Evolutionary conservation across 2,329 filamentous ascomycete species (phyloP).

Genomic region (Aspergillus sp.): DNA sequence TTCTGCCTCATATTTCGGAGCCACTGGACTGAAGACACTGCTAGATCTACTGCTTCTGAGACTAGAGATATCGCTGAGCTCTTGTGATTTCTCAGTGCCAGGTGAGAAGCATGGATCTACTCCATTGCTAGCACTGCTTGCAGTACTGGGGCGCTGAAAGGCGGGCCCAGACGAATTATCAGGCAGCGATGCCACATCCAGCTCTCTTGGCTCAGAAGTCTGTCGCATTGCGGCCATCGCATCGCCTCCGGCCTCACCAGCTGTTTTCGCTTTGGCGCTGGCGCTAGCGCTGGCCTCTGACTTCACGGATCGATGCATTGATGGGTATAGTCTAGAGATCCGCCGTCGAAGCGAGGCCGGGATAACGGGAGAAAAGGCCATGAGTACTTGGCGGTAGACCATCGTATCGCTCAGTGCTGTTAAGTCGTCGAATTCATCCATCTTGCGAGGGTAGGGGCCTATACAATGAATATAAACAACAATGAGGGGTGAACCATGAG

Average conservation of each 20-base stretch:
- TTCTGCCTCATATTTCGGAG: constrained; percentile 30
- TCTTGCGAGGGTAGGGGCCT: neutral
- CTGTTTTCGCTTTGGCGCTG: constrained; percentile 2
- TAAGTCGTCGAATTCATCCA: constrained; percentile 4
- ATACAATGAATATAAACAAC: no score
- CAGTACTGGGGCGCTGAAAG: constrained; percentile 15
- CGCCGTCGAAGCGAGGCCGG: constrained; percentile 33
- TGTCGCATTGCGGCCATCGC: neutral
- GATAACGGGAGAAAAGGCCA: constrained; percentile 22
- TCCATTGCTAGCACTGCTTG: constrained; percentile 14
- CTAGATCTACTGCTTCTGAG: constrained; percentile 18
- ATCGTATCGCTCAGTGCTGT: constrained; percentile 13
- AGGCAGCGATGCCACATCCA: neutral
- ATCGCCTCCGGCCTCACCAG: neutral
- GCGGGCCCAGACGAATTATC: neutral
- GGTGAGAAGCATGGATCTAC: constrained; percentile 10
- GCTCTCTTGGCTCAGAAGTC: neutral
- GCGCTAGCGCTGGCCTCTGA: constrained; percentile 1
- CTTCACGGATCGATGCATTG: constrained; percentile 11
- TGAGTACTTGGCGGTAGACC: constrained; percentile 22
- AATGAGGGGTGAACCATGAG: neutral
- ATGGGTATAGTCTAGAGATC: constrained; percentile 27
- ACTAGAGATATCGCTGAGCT: constrained; percentile 23
- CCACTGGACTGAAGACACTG: constrained; percentile 13
- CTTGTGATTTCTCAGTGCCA: constrained; percentile 22